Evolutionary conservation across 176 grass and related monocot genomes (phyloP), one percentile per base, ranked within the genome.

Genomic region (Oryza meridionalis): DNA sequence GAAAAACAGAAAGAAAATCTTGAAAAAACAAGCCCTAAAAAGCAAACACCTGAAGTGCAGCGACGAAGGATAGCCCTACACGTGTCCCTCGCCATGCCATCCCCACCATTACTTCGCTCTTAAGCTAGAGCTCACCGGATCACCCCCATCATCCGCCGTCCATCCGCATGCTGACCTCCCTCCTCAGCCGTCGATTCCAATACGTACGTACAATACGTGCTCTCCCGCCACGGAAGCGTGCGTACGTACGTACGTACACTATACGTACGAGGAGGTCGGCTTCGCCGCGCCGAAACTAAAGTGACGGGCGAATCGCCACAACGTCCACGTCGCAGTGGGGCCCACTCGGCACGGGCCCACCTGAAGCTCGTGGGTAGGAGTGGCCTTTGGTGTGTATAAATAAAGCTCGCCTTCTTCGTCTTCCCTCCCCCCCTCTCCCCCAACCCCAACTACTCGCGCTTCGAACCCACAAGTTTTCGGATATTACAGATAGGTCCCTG

Each of bases 81-180:
- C 55, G 75, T 89, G 87, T 80, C 65, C 14, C 12, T 29, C 17
- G 4, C 46, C 14, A 14, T 31, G n/a, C 61, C 80, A 29, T 77
- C 40, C 38, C 46, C 47, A 72, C 32, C 77, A 47, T 85, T 81
- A 42, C 88, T 90, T 90, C 83, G 82, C 75, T 63, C 73, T 42
- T 85, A 90, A 90, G 83, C 70, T 65, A 72, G 10, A 19, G 19
- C 4, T 15, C 51, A 42, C 42, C 21, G 17, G 11, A 4, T 22
- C n/a, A 2, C 25, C 4, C 45, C 0, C 25, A 12, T 4, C 24
- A 5, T 6, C 3, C 49, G 16, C 73, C 73, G 50, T 59, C 27
- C 50, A 37, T 61, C 2, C 4, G 4, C 10, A 37, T 31, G 0
- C 15, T 21, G 9, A 62, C 21, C 6, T 24, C 21, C 58, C 58